A percentile compares a stretch with the other conserved stretches of the same genome.
These are phyloP conservation scores for Endocalyx cinctus DNA, from an alignment of 2,329 filamentous ascomycete genomes.

Conservation along the genomic window DNA sequence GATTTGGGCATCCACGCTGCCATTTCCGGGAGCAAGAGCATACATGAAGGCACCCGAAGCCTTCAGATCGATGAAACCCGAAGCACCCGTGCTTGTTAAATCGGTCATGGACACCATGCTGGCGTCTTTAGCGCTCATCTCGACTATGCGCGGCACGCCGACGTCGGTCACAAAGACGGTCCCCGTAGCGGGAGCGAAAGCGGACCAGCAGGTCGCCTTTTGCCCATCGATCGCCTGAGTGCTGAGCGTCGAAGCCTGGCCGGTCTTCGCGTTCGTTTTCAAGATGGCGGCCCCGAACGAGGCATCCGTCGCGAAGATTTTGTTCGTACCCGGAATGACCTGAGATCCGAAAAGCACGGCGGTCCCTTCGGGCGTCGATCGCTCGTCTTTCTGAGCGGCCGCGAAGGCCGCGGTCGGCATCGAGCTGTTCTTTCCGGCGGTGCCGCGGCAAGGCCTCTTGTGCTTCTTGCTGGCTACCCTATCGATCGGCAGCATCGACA, in stretches of 20 bases:
- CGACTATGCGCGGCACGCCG: conserved; percentile 45
- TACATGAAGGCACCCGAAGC: conserved; percentile 53
- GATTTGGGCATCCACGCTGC: conserved; percentile 31
- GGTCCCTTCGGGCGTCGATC: conserved; percentile 48
- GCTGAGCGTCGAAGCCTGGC: conserved; percentile 30
- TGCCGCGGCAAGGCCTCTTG: too few relatives aligned
- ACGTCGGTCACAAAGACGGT: conserved; percentile 58
- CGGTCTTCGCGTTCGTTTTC: conserved; percentile 29
- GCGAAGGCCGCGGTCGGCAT: conserved; percentile 11
- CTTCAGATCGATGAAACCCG: conserved; percentile 51
- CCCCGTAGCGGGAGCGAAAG: conserved; percentile 41
- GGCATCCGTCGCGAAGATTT: conserved; percentile 53
- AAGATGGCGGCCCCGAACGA: conserved; percentile 53
- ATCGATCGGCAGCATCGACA: conserved; percentile 45
- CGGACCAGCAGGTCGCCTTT: conserved; percentile 53
- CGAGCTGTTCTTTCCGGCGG: conserved; percentile 5
- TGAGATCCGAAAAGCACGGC: conserved; percentile 52
- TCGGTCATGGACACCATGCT: conserved; percentile 40
- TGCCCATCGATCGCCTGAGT: conserved; percentile 44
- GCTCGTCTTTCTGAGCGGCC: conserved; percentile 22
- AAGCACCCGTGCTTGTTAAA: conserved; percentile 37
- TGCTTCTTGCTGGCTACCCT: too few relatives aligned
- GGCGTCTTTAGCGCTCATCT: conserved; percentile 49
- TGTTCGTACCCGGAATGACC: conserved; percentile 36
- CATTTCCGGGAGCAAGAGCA: conserved; percentile 50